These are phyloP conservation scores for Blastomyces parvus DNA, from an alignment of 2,329 filamentous ascomycete genomes.

Conservation along the genomic window DNA sequence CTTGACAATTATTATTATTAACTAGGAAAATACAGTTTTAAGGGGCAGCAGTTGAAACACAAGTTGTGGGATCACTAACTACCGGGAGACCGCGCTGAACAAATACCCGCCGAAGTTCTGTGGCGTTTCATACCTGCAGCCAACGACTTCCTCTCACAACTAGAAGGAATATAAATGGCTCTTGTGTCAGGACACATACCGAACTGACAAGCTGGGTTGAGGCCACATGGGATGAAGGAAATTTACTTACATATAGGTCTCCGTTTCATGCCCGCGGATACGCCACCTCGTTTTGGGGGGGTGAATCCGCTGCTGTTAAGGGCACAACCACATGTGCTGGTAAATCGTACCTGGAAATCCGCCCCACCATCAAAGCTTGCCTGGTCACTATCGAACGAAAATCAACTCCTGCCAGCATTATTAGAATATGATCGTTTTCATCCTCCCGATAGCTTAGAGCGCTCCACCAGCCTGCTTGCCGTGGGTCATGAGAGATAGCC, in stretches of 20 bases:
- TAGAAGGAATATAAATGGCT: neutral
- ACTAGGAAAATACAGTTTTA: too few relatives aligned
- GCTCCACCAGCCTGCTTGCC: neutral
- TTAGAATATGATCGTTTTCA: too few relatives aligned
- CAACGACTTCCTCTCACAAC: neutral
- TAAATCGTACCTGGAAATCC: neutral
- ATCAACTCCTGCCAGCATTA: neutral
- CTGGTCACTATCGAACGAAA: neutral
- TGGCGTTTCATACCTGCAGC: conserved; percentile 1
- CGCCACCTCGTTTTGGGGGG: neutral
- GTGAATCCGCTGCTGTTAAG: neutral
- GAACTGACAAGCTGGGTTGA: neutral
- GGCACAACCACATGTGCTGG: neutral
- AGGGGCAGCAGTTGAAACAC: neutral
- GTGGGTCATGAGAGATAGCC: neutral
- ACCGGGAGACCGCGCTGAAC: neutral
- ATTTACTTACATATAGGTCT: neutral
- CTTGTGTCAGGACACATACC: neutral
- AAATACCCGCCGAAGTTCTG: neutral
- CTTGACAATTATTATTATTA: too few relatives aligned
- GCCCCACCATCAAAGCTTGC: neutral
- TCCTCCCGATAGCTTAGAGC: neutral
- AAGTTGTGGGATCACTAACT: neutral
- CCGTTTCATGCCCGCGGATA: neutral
- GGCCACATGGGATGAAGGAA: conserved; percentile 4